Base-by-base conservation (phyloP, 352 stramenopile species). In the Elongisporangium prolatum region DNA sequence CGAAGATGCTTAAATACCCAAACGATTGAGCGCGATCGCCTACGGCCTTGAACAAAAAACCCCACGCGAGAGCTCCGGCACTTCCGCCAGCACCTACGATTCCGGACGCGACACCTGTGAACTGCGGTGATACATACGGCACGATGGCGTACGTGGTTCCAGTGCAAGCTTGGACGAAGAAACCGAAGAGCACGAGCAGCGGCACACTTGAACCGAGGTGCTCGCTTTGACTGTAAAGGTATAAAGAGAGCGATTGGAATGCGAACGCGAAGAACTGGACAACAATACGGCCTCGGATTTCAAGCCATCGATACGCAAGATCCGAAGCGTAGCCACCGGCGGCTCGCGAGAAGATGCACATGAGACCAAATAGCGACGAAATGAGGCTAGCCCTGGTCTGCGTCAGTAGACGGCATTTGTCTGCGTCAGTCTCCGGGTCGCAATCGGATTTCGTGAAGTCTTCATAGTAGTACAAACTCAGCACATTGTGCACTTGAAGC, bases 401-500 rank as follows among this genome's bases (percentile, higher is more conserved):
- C 13, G 74, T 57, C 34, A 77, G 63, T 9, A 67, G 10, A 20
- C 56, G 60, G 53, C 72, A 86, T 14, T 68, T 63, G 5, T 68
- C 59, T 4, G 49, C 48, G 21, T 72, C 68, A 4, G 51, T 64
- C 2, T 50, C 59, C 13, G 50, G 34, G n/a, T 73, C 64, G 24
- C 74, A 84, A 24, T 71, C 85, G 8, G 58, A 55, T 4, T 77
- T 67, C 16, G 72, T 76, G 55, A 97, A 97, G 28, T 88, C 80
- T 52, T 93, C 73, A 50, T 89, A 88, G 70, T 97, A 97, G 70
- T 96, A 97, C 17, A 83, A 55, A 38, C 87, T 89, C 48, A 93
- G 80, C 38, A 90, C 87, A 66, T 98, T 98, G 78, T 98, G 95
- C 57, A 98, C 88, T 65, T 95, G 95, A 6, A 98, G 70, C 67